These are phyloP conservation scores for Aspergillus panamensis DNA, from an alignment of 495 filamentous ascomycete species.

Conservation along the genomic window DNA sequence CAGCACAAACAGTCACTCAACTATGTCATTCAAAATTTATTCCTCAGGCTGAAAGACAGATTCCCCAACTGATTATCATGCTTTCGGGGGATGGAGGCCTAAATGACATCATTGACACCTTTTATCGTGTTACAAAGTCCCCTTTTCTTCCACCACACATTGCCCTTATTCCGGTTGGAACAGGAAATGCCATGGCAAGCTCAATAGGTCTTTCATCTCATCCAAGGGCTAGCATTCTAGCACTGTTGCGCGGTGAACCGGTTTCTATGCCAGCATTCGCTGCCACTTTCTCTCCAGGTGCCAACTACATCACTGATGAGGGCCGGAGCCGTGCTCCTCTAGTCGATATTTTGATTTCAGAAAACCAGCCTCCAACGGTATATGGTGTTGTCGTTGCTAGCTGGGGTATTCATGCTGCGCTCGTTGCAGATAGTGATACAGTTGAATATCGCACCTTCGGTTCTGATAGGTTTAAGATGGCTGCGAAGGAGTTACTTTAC, in stretches of 20 bases:
- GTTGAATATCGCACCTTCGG: conserved; percentile 70
- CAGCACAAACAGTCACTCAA: conserved; percentile 55
- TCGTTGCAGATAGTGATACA: conserved; percentile 88
- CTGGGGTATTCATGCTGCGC: conserved; percentile 81
- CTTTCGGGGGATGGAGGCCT: conserved; percentile 85
- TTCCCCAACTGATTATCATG: conserved; percentile 61
- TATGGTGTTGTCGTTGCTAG: conserved; percentile 80
- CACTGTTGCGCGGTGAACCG: conserved; percentile 50
- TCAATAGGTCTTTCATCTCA: conserved; percentile 48
- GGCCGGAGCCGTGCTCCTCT: conserved; percentile 30
- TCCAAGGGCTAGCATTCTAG: conserved; percentile 27
- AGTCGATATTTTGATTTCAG: conserved; percentile 13
- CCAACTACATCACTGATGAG: conserved; percentile 42
- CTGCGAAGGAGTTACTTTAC: conserved; percentile 67
- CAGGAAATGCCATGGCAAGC: conserved; percentile 83
- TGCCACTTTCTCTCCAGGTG: conserved; percentile 63
- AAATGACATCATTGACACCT: conserved; percentile 69
- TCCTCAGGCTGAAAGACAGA: conserved; percentile 43
- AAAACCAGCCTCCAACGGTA: conserved; percentile 35
- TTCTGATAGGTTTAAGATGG: conserved; percentile 74
- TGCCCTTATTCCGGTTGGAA: conserved; percentile 71
- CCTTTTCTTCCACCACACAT: conserved; percentile 47
- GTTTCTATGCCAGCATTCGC: conserved; percentile 49
- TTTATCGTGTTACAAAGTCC: conserved; percentile 35
- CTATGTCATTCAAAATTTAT: conserved; percentile 52